Evolutionary conservation across 176 grass and related monocot species (phyloP), one percentile per base, ranked within the genome.

Genomic region (Ampelocalamus luodianensis): DNA sequence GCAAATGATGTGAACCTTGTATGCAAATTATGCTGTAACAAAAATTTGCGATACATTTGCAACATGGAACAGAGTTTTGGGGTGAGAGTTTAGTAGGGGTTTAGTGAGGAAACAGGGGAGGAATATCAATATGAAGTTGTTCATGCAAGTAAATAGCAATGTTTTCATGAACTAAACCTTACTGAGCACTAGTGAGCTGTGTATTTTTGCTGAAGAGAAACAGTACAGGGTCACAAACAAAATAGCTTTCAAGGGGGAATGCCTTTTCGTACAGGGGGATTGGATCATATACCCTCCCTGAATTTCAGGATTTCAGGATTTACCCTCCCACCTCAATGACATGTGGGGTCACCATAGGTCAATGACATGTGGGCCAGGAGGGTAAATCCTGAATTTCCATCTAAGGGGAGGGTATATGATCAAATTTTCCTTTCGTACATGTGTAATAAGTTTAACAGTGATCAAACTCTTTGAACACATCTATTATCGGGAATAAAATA

Each of bases 91-190:
- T 32, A 8, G 36, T 6, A 39, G 27, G 49, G 14, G 14, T 68
- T 82, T 70, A 10, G 42, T 43, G 4, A 23, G 20, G 69, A 53
- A 75, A 65, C 45, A 83, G 68, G 40, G 55, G 54, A 82, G 11
- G 51, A 62, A 22, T 18, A 5, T 16, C 14, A 72, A 72, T 36
- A 10, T 24, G 14, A 53, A 32, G 24, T 18, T 44, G 20, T 15
- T 72, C 43, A 72, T 29, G 43, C 69, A 72, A 24, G 23, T 72
- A 20, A 38, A 20, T 42, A 24, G 37, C 16, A 42, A 42, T 42
- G 66, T 68, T 40, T 68, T 24, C n/a, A 26, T 13, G 58, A 61
- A 10, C n/a, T 23, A 59, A 59, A 59, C 56, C 56, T 24, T 59
- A 67, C 2, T 8, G 53, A 55, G 18, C 18, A 8, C 18, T 22